These are phyloP conservation scores for Verticillium dahliae DNA, from an alignment of 2,329 filamentous ascomycete genomes.

Conservation along the genomic window DNA sequence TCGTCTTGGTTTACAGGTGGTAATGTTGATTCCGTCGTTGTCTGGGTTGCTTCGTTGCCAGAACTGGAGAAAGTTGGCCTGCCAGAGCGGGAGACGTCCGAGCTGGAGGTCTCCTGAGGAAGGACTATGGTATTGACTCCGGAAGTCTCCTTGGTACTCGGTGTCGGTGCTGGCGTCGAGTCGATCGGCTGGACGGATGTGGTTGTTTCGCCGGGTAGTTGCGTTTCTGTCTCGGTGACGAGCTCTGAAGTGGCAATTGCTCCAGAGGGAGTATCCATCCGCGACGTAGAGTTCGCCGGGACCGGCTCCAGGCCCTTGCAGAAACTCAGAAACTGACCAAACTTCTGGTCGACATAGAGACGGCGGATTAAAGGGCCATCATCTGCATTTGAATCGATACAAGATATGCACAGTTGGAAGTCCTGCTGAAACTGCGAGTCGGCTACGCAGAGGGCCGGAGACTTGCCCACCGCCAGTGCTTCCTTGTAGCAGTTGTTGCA, in stretches of 20 bases:
- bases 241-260: not conserved
- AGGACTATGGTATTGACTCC: not conserved
- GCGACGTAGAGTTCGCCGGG: not conserved
- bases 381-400: slow-evolving; percentile 25
- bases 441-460: slow-evolving; percentile 31
- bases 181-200: not conserved
- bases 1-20: too few species aligned
- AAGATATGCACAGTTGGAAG: slow-evolving; percentile 32
- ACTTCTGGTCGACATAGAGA: slow-evolving; percentile 27
- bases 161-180: not conserved
- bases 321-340: slow-evolving; percentile 36
- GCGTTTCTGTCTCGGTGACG: not conserved
- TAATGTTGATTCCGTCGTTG: too few species aligned
- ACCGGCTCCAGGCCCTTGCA: slow-evolving; percentile 24
- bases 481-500: slow-evolving; percentile 46
- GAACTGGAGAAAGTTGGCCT: too few species aligned
- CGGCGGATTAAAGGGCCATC: slow-evolving; percentile 13
- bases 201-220: not conserved
- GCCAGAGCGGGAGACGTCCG: not conserved
- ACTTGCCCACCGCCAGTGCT: slow-evolving; percentile 40
- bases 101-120: not conserved
- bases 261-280: not conserved
- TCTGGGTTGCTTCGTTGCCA: too few species aligned
- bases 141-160: not conserved
- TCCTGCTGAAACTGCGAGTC: slow-evolving; percentile 32